phyloP scores from a whole-genome alignment of 2,329 filamentous ascomycete genomes.

The Pestalotiopsis fici region DNA sequence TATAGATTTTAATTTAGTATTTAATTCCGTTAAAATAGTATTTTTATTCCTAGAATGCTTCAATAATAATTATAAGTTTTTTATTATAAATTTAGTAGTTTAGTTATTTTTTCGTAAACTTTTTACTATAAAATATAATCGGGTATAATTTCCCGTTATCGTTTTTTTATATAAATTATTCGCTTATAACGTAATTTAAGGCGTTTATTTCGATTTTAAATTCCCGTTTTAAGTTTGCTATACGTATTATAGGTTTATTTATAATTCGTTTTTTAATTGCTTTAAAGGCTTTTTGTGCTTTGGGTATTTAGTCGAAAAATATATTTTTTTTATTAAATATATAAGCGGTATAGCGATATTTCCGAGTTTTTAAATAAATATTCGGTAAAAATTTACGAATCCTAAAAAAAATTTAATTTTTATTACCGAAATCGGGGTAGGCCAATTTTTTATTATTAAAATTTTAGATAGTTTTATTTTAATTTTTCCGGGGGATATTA shows the following conservation, averaged over 20 bases:
- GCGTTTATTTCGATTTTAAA: constrained; percentile 7
- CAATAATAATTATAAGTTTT: constrained; percentile 22
- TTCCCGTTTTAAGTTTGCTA: neutral
- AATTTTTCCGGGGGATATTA: constrained; percentile 25
- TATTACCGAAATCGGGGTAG: neutral
- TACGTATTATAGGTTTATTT: constrained; percentile 8
- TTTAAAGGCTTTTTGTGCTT: neutral
- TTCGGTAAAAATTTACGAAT: constrained; percentile 10
- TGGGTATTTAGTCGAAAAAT: neutral
- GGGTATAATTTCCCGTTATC: constrained; percentile 7
- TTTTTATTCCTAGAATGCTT: constrained; percentile 24
- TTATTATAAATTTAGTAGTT: constrained; percentile 25
- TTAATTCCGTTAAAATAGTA: constrained; percentile 17
- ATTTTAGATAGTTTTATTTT: constrained; percentile 26
- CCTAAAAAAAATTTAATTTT: constrained; percentile 3
- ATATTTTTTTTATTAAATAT: neutral
- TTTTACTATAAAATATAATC: constrained; percentile 15
- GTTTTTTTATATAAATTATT: constrained; percentile 7
- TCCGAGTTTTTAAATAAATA: constrained; percentile 4
- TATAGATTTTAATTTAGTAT: constrained; percentile 19
- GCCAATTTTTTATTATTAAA: constrained; percentile 22
- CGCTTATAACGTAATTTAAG: neutral
- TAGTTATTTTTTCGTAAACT: constrained; percentile 18
- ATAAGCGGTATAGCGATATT: neutral
- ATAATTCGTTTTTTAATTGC: neutral